These are phyloP conservation scores for Bipolaris zeicola DNA, from an alignment of 2,329 filamentous ascomycete species.

Conservation along the genomic window DNA sequence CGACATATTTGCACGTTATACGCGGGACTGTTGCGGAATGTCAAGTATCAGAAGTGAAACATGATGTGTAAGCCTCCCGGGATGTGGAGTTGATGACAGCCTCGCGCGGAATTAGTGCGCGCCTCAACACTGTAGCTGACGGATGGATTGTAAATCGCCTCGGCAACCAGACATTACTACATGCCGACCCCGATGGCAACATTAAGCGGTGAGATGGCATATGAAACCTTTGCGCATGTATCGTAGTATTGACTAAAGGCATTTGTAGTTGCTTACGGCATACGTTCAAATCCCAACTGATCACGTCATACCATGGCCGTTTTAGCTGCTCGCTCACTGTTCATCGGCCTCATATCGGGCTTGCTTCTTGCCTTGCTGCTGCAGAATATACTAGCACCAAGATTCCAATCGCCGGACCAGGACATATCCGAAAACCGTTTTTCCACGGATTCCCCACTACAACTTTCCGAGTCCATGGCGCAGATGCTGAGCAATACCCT, in stretches of 20 bases:
- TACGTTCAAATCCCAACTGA: constrained; percentile 7
- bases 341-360: constrained; percentile 33
- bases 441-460: constrained; percentile 14
- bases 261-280: background rate
- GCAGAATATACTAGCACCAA: constrained; percentile 25
- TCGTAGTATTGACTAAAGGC: background rate
- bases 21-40: background rate
- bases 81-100: background rate
- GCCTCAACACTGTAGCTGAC: constrained; percentile 4
- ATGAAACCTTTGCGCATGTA: background rate
- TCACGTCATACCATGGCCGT: constrained; percentile 24
- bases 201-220: background rate
- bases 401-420: constrained; percentile 24
- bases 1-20: background rate
- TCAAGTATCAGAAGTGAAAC: background rate
- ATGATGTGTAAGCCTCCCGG: background rate
- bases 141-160: constrained; percentile 11
- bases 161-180: background rate
- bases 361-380: constrained; percentile 34
- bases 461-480: constrained; percentile 31
- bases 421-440: constrained; percentile 7
- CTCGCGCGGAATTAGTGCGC: constrained; percentile 6
- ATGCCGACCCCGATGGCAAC: background rate
- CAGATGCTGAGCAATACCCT: constrained; percentile 43
- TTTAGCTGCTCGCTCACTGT: constrained; percentile 24